Base-by-base conservation (phyloP, 768 basidiomycete genomes). In the Tulasnella sp. region DNA sequence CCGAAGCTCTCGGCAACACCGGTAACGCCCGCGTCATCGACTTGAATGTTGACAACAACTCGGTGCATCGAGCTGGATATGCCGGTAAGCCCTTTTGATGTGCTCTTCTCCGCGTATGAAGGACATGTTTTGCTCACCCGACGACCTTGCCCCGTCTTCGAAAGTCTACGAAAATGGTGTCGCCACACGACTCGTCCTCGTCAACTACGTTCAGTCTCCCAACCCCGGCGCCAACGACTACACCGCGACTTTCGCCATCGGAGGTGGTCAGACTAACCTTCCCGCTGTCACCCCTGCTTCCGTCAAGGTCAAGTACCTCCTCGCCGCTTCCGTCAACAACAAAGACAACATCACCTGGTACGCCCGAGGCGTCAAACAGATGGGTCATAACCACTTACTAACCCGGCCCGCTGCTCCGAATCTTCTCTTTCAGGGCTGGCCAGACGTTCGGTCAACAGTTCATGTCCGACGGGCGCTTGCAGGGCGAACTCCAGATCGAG, bases 291-390 rank as follows among this genome's bases (percentile, higher is more conserved):
- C n/a, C 16, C 79, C 79, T 1, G 10, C 55, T 16, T 48, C 39
- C 10, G 78, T 79, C 67, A 71, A 26, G 20, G 79, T 79, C n/a
- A 70, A 70, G 46, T 78, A 78, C 57, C 79, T 79, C 40, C 11
- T 46, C 4, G 77, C 79, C 18, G 13, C 37, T n/a, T 51, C 79
- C 23, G 78, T 78, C 13, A 11, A 18, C 13, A 39, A 72, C n/a
- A 79, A 79, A 40, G 71, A 73, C 37, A 79, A 79, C 79, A 79
- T 79, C 70, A 73, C 73, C 13, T 78, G 78, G 74, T 77, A 32
- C 61, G 67, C 29, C 2, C 20, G 18, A 10, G 18, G 5, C 16
- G 2, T 32, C 5, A 15, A 5, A 20, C 72, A 20, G 10, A 32
- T 71, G 23, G 20, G 29, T 67, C 39, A 35, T 51, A 23, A 20